These are phyloP conservation scores for Cyclotella distinguenda DNA, from an alignment of 108 stramenopile genomes.

Conservation along the genomic window DNA sequence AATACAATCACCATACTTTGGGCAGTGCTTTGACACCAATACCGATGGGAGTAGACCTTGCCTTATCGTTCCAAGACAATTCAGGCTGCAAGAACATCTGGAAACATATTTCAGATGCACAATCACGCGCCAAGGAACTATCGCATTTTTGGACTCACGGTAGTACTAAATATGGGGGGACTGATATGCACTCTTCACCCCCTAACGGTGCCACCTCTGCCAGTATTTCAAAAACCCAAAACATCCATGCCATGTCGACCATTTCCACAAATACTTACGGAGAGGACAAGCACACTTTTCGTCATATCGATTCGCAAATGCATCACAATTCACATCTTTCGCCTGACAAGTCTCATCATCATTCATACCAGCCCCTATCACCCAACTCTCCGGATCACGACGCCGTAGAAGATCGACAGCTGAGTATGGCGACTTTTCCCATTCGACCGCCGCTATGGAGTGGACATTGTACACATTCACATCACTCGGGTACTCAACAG, in stretches of 20 bases:
- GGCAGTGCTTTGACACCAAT: not conserved
- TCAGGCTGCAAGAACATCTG: constrained; percentile 87
- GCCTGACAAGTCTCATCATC: constrained; percentile 14
- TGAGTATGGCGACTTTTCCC: constrained; percentile 28
- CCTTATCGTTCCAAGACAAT: constrained; percentile 88
- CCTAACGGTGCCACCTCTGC: not conserved
- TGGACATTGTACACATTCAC: not conserved
- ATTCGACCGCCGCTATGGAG: constrained; percentile 14
- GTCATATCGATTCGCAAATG: not conserved
- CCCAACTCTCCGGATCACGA: constrained; percentile 51
- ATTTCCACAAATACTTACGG: no score
- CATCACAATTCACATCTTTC: constrained; percentile 18
- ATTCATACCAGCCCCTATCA: constrained; percentile 22
- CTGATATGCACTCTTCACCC: no score
- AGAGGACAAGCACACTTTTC: no score
- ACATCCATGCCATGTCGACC: no score
- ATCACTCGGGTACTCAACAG: constrained; percentile 2
- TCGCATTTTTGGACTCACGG: constrained; percentile 9
- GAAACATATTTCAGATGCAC: constrained; percentile 80
- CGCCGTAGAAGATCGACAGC: constrained; percentile 39
- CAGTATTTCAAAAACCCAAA: no score
- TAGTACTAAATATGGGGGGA: not conserved
- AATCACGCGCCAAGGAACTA: constrained; percentile 67
- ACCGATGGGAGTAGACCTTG: constrained; percentile 75
- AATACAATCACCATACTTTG: constrained; percentile 17